These are phyloP conservation scores for Diplodia intermedia DNA, from an alignment of 2,329 filamentous ascomycete species.

Conservation along the genomic window DNA sequence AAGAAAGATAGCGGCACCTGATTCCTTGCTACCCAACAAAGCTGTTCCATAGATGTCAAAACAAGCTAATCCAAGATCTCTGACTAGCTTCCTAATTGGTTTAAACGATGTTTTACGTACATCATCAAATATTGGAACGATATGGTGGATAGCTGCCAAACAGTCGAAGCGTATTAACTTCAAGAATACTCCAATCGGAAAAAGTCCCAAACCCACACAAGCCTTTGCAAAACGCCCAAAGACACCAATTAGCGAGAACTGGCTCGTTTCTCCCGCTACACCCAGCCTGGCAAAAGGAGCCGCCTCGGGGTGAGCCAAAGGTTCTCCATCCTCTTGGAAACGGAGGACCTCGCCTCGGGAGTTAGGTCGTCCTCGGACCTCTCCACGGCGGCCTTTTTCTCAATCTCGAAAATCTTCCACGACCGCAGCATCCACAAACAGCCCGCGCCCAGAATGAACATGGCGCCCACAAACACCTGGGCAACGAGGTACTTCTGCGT, in stretches of 20 bases:
- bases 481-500: constrained; percentile 6
- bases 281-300: background rate
- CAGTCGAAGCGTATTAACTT: no score
- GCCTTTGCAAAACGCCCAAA: no score
- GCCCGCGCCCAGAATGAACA: constrained; percentile 21
- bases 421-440: constrained; percentile 24
- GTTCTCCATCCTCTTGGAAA: constrained; percentile 10
- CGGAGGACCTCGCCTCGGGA: background rate
- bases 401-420: constrained; percentile 30
- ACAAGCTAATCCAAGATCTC: no score
- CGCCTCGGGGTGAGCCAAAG: constrained; percentile 12
- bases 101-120: no score
- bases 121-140: no score
- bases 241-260: background rate
- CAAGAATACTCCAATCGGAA: no score
- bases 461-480: constrained; percentile 27
- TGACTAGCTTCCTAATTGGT: no score
- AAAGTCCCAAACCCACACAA: no score
- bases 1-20: no score
- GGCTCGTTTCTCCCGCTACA: background rate
- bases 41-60: no score
- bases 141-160: no score
- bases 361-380: constrained; percentile 32
- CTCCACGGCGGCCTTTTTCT: constrained; percentile 3
- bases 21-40: no score